Evolutionary conservation across 2,329 filamentous ascomycete genomes (phyloP), one percentile per base, ranked within the genome.

Genomic region (Cytospora piceae): DNA sequence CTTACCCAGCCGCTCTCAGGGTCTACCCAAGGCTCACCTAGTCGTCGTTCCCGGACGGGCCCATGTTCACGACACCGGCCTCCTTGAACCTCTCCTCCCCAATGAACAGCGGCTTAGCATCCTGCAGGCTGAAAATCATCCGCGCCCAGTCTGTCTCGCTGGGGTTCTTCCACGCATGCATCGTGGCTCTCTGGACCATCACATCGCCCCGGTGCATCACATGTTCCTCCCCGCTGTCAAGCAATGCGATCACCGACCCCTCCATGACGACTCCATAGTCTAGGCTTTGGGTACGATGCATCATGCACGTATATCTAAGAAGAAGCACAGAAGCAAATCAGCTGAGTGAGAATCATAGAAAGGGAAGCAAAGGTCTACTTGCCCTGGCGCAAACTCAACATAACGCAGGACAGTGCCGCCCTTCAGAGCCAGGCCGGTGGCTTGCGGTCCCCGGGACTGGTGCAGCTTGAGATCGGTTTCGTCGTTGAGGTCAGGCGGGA

Each of bases 261-360:
- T 83, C 80, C 8, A 83, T 70, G 7, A 84, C 79, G 34, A 84
- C 76, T 0, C 82, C 82, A 64, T 81, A 83, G 69, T 84, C 82
- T 1, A 85, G 72, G 57, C 76, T 80, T 61, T 80, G 75, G 0
- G 82, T 83, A 8, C 82, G 77, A 67, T 84, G 81, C 75, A 83
- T 80, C 11, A 79, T 71, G 22, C 74, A 75, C 59, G 46, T 49
- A n/a, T 68, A 9, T 2, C 17, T 24, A 22, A 2, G 31, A n/a
- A 14, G 22, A 20, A 27, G 37, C 32, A 12, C 14, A 49, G 20
- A 27, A 14, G 31, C 2, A 27, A 2, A 27, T 34, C 22, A 52
- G 42, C 5, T 29, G n/a, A 15, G 14, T 9, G 32, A 15, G 22
- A 7, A n/a, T 20, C 5, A 37, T 6, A 20, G 2, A 5, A 29